Base-by-base conservation (phyloP, 2,329 filamentous ascomycete species). In the Ceratocystis cubensis region DNA sequence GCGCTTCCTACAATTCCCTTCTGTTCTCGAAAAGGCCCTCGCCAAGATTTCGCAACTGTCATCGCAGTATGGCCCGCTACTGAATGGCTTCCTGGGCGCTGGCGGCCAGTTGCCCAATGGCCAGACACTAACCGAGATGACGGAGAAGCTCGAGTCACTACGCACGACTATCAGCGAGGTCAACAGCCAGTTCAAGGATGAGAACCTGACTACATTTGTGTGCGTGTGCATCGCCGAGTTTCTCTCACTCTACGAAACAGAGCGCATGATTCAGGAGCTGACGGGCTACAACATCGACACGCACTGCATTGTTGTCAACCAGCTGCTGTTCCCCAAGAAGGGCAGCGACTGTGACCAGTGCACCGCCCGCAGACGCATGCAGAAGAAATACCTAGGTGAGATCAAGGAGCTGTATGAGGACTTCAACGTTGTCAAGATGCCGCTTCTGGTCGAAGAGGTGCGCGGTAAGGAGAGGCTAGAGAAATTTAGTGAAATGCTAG, bases 361-460 rank as follows among this genome's bases (percentile, higher is more conserved):
- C 78, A 96, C 91, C 74, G 89, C 94, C 59, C 82, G 94, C 70
- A 82, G 92, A 73, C 95, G 95, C 81, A 99, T 99, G 94, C 94
- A 99, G 81, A 94, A 91, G 81, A 99, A 99, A 80, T 99, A 99
- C 75, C 82, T 99, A 56, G 92, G 97, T 74, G 93, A 99, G 81
- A 97, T 97, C 73, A 92, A 96, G 78, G 94, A 99, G 79, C 79
- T 99, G 68, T 99, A 99, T 75, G 94, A 99, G 76, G 76, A 78
- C 69, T 99, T 99, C 80, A 96, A 99, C 75, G 92, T 99, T 48
- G 93, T 99, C 71, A 93, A 93, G 81, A 97, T 99, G 92, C 94
- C 94, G 46, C 77, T 99, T 73, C 78, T 99, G 68, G 90, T 96
- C 1, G 93, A 99, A 76, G 94, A 99, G 79, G 92, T 99, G 8